These are phyloP conservation scores for Calonectria pseudoreteaudii DNA, from an alignment of 2,329 filamentous ascomycete genomes.

Conservation along the genomic window DNA sequence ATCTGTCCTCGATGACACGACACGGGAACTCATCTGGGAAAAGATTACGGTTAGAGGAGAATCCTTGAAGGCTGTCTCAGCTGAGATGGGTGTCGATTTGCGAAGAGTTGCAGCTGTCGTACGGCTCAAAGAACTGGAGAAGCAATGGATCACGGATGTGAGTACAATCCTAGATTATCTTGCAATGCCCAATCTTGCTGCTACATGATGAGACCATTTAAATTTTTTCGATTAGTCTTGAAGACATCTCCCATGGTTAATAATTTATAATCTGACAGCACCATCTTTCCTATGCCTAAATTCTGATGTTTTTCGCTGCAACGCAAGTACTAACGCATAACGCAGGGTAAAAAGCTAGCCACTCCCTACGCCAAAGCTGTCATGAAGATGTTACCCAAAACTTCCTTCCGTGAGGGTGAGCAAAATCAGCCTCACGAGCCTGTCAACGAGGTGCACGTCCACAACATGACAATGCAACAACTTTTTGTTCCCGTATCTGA, in stretches of 20 bases:
- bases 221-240: conserved; percentile 99
- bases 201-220: conserved; percentile 71
- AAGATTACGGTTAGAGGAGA: conserved; percentile 74
- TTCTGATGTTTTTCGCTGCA: not conserved
- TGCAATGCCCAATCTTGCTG: conserved; percentile 6
- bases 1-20: conserved; percentile 77
- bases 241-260: conserved; percentile 94
- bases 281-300: conserved; percentile 23
- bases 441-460: conserved; percentile 74
- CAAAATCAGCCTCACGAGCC: conserved; percentile 65
- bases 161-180: conserved; percentile 50
- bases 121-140: conserved; percentile 87
- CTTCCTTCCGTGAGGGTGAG: conserved; percentile 64
- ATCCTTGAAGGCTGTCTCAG: conserved; percentile 81
- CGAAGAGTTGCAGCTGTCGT: conserved; percentile 88
- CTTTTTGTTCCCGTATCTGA: conserved; percentile 74
- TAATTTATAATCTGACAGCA: conserved; percentile 48
- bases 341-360: conserved; percentile 81
- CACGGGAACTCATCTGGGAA: conserved; percentile 80
- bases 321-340: conserved; percentile 37
- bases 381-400: conserved; percentile 82
- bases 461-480: conserved; percentile 71
- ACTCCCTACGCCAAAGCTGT: conserved; percentile 82
- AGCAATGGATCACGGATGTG: conserved; percentile 81
- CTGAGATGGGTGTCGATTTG: conserved; percentile 82